Evolutionary conservation across 2,329 filamentous ascomycete genomes (phyloP).

Genomic region (Pestalotiopsis sp.): DNA sequence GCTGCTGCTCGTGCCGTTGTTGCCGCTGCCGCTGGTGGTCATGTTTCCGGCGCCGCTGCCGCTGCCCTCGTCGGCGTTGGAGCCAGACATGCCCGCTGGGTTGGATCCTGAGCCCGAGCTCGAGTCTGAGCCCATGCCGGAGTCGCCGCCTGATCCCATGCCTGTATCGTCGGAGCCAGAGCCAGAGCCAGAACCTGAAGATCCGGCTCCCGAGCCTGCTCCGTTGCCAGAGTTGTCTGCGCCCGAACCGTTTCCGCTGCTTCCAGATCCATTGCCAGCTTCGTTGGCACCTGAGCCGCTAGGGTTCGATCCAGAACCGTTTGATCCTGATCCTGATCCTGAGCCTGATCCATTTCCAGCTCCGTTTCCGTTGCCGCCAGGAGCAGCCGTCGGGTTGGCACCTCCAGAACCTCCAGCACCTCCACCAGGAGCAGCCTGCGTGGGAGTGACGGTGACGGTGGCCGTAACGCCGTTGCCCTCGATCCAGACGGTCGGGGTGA

Average conservation of each 20-base stretch:
- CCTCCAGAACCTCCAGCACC: conserved; percentile 10
- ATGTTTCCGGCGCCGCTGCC: neutral
- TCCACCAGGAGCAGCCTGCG: conserved; percentile 15
- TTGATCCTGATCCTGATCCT: neutral
- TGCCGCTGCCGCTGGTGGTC: conserved; percentile 21
- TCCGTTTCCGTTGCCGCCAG: conserved; percentile 9
- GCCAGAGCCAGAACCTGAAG: conserved; percentile 3
- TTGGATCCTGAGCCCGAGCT: neutral
- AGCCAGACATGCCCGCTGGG: neutral
- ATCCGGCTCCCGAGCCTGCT: conserved; percentile 7
- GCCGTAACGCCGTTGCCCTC: conserved; percentile 40
- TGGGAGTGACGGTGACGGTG: conserved; percentile 20
- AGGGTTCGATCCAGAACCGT: neutral
- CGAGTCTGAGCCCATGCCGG: conserved; percentile 2
- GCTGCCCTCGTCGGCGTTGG: conserved; percentile 1
- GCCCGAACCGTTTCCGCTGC: neutral
- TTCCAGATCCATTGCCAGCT: conserved; percentile 10
- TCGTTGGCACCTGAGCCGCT: neutral
- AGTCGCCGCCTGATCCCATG: conserved; percentile 1
- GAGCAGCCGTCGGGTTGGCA: conserved; percentile 2
- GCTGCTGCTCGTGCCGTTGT: conserved; percentile 16
- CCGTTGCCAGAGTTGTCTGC: conserved; percentile 10
- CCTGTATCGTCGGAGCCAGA: neutral
- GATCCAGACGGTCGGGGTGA: conserved; percentile 29
- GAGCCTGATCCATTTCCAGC: conserved; percentile 12